These are phyloP conservation scores for Acanthamoeba lenticulata DNA, from an alignment of 208 protist genomes.

Conservation along the genomic window DNA sequence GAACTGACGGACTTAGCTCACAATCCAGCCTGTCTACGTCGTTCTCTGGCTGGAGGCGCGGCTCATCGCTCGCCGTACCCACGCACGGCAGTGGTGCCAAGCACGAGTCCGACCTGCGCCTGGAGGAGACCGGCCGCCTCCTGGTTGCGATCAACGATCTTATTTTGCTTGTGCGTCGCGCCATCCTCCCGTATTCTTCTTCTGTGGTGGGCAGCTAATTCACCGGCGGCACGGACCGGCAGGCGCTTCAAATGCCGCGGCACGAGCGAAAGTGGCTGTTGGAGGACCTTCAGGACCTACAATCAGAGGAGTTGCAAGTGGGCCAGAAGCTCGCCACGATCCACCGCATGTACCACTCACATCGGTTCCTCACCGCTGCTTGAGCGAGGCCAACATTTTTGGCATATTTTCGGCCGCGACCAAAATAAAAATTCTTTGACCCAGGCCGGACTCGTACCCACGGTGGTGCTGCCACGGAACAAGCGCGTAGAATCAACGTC, in stretches of 20 bases:
- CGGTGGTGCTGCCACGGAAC: no score
- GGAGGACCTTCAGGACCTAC: background rate
- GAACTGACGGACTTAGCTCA: no score
- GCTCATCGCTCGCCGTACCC: background rate
- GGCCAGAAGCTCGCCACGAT: conserved; percentile 40
- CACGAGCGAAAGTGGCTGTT: background rate
- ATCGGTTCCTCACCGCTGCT: background rate
- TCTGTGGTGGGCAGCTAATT: no score
- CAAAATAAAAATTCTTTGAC: no score
- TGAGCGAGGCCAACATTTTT: background rate
- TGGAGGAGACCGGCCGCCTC: background rate
- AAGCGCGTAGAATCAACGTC: no score
- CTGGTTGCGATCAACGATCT: conserved; percentile 4
- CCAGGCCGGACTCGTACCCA: no score
- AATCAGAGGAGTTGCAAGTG: conserved; percentile 21
- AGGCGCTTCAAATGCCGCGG: background rate
- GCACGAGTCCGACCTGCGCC: background rate
- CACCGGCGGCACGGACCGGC: background rate
- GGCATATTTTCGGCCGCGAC: no score
- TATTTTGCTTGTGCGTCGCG: background rate
- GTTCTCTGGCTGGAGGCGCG: background rate
- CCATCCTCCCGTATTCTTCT: background rate
- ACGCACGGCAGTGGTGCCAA: background rate
- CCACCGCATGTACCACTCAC: conserved; percentile 44
- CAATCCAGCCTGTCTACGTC: background rate